Conservation (phyloP, 371 early-diverging fungal genomes). For the Actinomucor elegans region DNA sequence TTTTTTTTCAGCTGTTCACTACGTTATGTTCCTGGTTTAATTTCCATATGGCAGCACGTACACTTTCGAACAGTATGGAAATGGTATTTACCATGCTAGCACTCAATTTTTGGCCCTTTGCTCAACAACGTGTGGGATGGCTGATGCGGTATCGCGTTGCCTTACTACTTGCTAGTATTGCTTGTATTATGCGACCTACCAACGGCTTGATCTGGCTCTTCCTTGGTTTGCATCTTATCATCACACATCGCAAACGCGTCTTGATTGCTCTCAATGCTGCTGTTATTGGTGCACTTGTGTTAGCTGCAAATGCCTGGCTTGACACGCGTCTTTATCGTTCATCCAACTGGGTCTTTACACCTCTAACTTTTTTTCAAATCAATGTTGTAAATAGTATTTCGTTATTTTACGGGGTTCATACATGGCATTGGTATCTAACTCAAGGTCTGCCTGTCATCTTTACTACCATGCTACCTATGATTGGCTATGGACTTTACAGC, state of each 20-base stretch:
- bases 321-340: constrained; percentile 54
- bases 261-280: constrained; percentile 30
- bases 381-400: constrained; percentile 80
- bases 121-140: constrained; percentile 4
- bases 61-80: constrained; percentile 76
- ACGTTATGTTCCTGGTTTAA: constrained; percentile 83
- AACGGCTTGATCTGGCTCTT: constrained; percentile 82
- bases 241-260: constrained; percentile 8
- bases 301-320: constrained; percentile 52
- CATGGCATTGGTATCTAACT: constrained; percentile 88
- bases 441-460: constrained; percentile 80
- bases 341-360: constrained; percentile 54
- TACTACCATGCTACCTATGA: constrained; percentile 71
- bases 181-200: constrained; percentile 86
- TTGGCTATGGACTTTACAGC: constrained; percentile 20
- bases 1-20: constrained; percentile 59
- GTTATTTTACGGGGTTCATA: constrained; percentile 85
- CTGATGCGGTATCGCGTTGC: constrained; percentile 45
- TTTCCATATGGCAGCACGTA: constrained; percentile 72
- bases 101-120: constrained; percentile 75
- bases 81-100: constrained; percentile 64
- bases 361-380: constrained; percentile 72
- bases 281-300: constrained; percentile 27
- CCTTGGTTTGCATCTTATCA: constrained; percentile 59
- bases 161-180: constrained; percentile 67